Conservation (phyloP, 768 basidiomycete species). For the Rhodotorula taiwanensis region DNA sequence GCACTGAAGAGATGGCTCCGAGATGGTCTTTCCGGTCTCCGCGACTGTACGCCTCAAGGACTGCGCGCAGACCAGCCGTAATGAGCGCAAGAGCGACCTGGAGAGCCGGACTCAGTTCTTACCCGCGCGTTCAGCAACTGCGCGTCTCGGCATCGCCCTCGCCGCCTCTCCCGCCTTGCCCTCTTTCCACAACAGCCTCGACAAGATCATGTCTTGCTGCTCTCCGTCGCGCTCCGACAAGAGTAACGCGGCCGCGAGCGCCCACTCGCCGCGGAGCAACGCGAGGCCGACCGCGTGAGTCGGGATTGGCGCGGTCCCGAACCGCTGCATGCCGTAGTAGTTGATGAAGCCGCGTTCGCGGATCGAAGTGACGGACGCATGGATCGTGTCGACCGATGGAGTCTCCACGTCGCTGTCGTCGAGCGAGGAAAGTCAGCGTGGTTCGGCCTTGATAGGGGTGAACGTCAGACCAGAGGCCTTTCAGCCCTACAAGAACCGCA, state of each 20-base stretch:
- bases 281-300: constrained; percentile 92
- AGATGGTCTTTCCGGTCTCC: constrained; percentile 46
- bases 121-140: constrained; percentile 81
- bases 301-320: constrained; percentile 91
- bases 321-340: constrained; percentile 97
- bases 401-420: constrained; percentile 77
- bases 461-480: too few relatives aligned
- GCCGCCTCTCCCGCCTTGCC: constrained; percentile 73
- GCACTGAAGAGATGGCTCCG: constrained; percentile 76
- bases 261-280: constrained; percentile 82
- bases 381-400: constrained; percentile 63
- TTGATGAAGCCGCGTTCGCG: constrained; percentile 89
- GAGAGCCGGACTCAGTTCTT: too few relatives aligned
- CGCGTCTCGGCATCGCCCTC: constrained; percentile 76
- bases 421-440: background rate
- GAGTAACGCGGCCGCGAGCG: constrained; percentile 72
- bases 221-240: constrained; percentile 75
- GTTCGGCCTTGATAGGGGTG: background rate
- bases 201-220: constrained; percentile 70
- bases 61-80: background rate
- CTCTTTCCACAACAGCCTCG: constrained; percentile 76
- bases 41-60: constrained; percentile 30
- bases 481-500: too few relatives aligned
- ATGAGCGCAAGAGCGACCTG: background rate
- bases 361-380: constrained; percentile 67